A percentile compares a stretch with the other conserved stretches of the same genome.
Conservation (phyloP, 352 stramenopile genomes). For the Pythium rishiriense region DNA sequence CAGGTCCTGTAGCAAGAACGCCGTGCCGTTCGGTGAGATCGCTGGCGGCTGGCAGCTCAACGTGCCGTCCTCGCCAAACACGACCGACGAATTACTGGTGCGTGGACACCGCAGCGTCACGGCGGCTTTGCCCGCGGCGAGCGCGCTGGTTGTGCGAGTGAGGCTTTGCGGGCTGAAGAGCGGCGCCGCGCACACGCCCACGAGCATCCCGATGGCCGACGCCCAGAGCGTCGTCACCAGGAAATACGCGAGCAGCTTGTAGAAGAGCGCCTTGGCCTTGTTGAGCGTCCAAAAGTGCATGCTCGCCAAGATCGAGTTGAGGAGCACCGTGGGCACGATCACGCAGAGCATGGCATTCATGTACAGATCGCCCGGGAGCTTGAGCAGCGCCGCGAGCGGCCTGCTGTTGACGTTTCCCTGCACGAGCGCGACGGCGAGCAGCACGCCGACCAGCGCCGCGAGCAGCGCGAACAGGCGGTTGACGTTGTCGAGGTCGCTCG, state of each 20-base stretch:
- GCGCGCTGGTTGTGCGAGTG: constrained; percentile 12
- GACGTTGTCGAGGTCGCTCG: constrained; percentile 29
- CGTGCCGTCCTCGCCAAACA: constrained; percentile 42
- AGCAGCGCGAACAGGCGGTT: constrained; percentile 18
- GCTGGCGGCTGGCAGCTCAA: constrained; percentile 22
- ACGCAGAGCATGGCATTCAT: constrained; percentile 40
- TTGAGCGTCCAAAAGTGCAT: constrained; percentile 46
- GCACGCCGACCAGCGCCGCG: constrained; percentile 22
- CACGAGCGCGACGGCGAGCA: constrained; percentile 27
- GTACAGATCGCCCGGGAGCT: constrained; percentile 40
- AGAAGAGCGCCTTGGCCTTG: constrained; percentile 37
- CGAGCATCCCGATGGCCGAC: constrained; percentile 47
- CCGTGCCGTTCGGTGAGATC: constrained; percentile 37
- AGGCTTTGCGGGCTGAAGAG: constrained; percentile 30
- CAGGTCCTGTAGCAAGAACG: constrained; percentile 51
- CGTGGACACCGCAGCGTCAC: constrained; percentile 29
- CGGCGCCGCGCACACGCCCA: constrained; percentile 39
- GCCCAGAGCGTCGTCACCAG: constrained; percentile 39
- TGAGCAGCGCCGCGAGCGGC: constrained; percentile 23
- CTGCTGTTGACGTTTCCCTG: constrained; percentile 22
- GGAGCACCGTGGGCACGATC: constrained; percentile 38
- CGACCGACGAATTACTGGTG: constrained; percentile 24
- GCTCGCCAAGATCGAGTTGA: constrained; percentile 45
- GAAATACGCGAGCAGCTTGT: constrained; percentile 38
- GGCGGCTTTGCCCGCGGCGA: constrained; percentile 18